Evolutionary conservation across 2,329 filamentous ascomycete species (phyloP), one percentile per base, ranked within the genome.

Genomic region (Trichoderma hamatum): DNA sequence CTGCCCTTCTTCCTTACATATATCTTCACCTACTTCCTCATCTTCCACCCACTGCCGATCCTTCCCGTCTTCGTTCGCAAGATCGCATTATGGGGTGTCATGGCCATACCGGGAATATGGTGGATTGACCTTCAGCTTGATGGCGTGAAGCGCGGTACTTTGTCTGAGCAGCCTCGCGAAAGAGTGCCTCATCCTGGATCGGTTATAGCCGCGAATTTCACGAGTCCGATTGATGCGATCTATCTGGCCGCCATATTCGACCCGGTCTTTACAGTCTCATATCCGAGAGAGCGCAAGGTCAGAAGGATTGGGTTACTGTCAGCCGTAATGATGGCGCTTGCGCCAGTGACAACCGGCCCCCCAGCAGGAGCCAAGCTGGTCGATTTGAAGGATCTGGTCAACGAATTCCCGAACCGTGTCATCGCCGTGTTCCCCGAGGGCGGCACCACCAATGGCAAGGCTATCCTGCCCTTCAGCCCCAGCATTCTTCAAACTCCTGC

Each of bases 41-140:
- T 97, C 70, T 85, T 98, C 65, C 92, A 95, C 82, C 92, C 90
- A 86, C 86, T 97, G 16, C 94, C 94, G 0, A 43, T 59, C 28
- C 77, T 88, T 24, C 86, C 86, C 16, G 80, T 82, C 36, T 78
- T 84, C 69, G 76, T 89, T 54, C 93, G 93, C 76, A 98, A 98
- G 81, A 88, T 92, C 14, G 88, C 93, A 60, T 82, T 98, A 65
- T 98, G 96, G 95, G 87, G 89, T 70, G 87, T 98, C 72, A 87
- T 99, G 74, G 91, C 89, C 46, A 91, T 97, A 70, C 93, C 94
- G 0, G 95, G 96, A 32, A 92, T 99, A 69, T 98, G 94, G 94
- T 98, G 95, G 95, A 90, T 97, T 68, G 96, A 99, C 80, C 84
- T 99, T n/a, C 95, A 97, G 80, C 93, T 99, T 73, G 96, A 99